A percentile compares a stretch with the other conserved stretches of the same genome.
Conservation (phyloP, 2,329 filamentous ascomycete genomes). For the Cladosporium sp. region DNA sequence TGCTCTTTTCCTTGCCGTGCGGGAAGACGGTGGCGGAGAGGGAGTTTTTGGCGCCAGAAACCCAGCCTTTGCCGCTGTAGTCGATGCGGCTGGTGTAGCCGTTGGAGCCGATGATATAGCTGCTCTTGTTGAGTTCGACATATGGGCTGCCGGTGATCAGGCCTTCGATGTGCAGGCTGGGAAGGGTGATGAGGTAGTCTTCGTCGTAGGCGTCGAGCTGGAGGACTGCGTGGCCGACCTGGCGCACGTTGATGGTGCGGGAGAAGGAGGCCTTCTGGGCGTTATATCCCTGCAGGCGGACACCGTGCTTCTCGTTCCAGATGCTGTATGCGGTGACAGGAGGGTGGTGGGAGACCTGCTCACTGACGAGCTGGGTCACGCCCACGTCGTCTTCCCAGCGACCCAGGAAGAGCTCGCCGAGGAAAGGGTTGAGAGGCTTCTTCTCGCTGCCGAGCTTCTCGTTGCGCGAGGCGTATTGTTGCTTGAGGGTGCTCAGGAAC, state of each 20-base stretch:
- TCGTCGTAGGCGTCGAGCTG: slow-evolving; percentile 65
- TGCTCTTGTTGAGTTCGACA: slow-evolving; percentile 80
- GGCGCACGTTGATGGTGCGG: slow-evolving; percentile 85
- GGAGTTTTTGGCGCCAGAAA: slow-evolving; percentile 92
- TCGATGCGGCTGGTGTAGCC: slow-evolving; percentile 88
- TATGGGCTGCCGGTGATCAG: slow-evolving; percentile 82
- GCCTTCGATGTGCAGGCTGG: slow-evolving; percentile 87
- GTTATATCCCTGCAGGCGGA: slow-evolving; percentile 78
- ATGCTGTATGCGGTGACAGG: slow-evolving; percentile 94
- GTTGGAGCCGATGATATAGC: slow-evolving; percentile 78
- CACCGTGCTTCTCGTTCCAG: slow-evolving; percentile 76
- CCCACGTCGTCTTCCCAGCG: slow-evolving; percentile 81
- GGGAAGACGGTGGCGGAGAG: slow-evolving; percentile 72
- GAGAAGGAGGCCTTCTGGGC: slow-evolving; percentile 94
- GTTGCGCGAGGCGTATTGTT: slow-evolving; percentile 71
- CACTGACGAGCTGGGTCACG: slow-evolving; percentile 79
- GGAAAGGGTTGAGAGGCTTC: slow-evolving; percentile 94
- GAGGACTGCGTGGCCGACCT: slow-evolving; percentile 71
- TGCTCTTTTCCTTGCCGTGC: slow-evolving; percentile 59
- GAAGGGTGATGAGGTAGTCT: slow-evolving; percentile 85
- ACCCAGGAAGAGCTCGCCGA: slow-evolving; percentile 90
- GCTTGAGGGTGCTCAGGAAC: slow-evolving; percentile 90
- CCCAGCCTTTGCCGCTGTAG: slow-evolving; percentile 89
- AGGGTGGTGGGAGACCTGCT: slow-evolving; percentile 95
- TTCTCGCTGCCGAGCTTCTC: slow-evolving; percentile 87